Evolutionary conservation across 495 filamentous ascomycete species (phyloP).

Genomic region (Aspergillus nidulans): DNA sequence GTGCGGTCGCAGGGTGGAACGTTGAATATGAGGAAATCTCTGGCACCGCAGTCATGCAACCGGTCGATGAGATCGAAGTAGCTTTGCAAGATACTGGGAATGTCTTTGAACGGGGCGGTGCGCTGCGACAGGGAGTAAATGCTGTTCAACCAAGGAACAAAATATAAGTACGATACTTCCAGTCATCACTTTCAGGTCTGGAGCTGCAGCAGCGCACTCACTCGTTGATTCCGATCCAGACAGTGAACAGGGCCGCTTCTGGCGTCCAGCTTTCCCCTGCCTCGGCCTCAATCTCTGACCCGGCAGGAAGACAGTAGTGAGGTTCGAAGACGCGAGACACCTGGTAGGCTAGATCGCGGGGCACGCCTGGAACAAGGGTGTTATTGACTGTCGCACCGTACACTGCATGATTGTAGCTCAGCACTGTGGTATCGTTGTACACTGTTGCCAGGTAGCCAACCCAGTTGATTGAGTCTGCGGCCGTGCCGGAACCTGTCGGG

Average conservation of each 20-base stretch:
- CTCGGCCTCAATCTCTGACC: not conserved
- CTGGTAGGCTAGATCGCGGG: conserved; percentile 3
- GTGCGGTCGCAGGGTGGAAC: conserved; percentile 59
- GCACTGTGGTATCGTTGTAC: conserved; percentile 55
- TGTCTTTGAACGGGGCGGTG: not conserved
- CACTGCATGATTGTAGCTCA: conserved; percentile 67
- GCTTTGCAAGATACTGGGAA: not conserved
- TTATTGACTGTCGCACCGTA: conserved; percentile 66
- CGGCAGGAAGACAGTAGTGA: not conserved
- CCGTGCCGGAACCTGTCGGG: conserved; percentile 21
- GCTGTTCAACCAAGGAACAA: not conserved
- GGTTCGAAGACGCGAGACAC: not conserved
- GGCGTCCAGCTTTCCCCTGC: conserved; percentile 45
- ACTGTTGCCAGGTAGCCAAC: conserved; percentile 60
- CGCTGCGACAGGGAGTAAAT: not conserved
- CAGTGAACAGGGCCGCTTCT: conserved; percentile 51
- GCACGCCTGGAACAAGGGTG: conserved; percentile 37
- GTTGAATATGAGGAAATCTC: conserved; percentile 63
- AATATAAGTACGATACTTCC: not conserved
- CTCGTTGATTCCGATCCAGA: conserved; percentile 74
- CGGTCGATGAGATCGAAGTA: conserved; percentile 16
- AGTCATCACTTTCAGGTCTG: not conserved
- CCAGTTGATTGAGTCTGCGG: conserved; percentile 61
- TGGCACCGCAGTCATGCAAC: conserved; percentile 54
- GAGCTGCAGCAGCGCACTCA: not conserved